Base-by-base conservation (phyloP, 1,284 basidiomycete species). In the Ceratobasidium papillatum region DNA sequence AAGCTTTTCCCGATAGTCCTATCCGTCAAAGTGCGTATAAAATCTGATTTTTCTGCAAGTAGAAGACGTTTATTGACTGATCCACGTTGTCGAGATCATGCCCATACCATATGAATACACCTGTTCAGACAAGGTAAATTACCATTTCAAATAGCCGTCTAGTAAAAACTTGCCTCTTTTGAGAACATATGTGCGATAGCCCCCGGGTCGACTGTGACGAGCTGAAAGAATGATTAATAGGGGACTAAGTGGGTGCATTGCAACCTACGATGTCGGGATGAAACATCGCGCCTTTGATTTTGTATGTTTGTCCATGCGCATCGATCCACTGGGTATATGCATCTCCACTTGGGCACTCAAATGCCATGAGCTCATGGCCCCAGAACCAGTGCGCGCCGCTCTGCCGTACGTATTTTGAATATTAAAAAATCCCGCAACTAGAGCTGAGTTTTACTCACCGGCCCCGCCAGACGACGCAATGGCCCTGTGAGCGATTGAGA, bases 1-100 rank as follows among this genome's bases (percentile, higher is more conserved):
- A 83, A 65, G 14, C 79, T 77, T 43, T 78, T 79, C 3, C 82
- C 82, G 5, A 82, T 78, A 3, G 82, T 76, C 7, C 81, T 78
- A 5, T 78, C 82, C 49, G 82, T 78, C 2, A 80, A 78, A 2
- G 81, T 79, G 14, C 80, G 77, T 38, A 81, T 78, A n/a, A 80
- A 77, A n/a, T 77, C 61, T 59, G 79, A 81, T 73, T 81, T 74
- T 41, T 38, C 74, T 56, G 25, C 25, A 30, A 22, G 62, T 61
- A 52, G 61, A 41, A 4, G 38, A 65, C 43, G 63, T 41, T 62
- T n/a, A 47, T 75, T 34, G 32, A 64, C 22, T 17, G 64, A 62
- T 73, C 34, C 9, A 32, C 58, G 9, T 59, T 12, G 27, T 14
- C 5, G 45, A 41, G 14, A 41, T 12, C 41, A 51, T 17, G 25